Conservation (phyloP, 2,329 filamentous ascomycete species). For the Sporothrix protearum region DNA sequence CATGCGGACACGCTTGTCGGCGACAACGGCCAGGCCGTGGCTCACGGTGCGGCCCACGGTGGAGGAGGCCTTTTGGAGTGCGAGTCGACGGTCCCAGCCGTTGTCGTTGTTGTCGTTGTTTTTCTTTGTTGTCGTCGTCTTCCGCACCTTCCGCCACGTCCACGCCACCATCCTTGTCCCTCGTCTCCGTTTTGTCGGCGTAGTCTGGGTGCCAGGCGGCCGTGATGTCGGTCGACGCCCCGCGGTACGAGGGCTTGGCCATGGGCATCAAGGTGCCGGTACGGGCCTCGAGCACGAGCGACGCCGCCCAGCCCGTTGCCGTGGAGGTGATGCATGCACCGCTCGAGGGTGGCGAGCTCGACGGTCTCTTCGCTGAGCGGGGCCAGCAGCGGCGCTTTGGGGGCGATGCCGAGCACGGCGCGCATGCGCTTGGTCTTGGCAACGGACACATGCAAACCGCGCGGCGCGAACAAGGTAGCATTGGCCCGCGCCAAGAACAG, state of each 20-base stretch:
- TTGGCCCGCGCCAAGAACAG: conserved; percentile 35
- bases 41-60: not conserved
- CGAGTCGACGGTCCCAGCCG: not conserved
- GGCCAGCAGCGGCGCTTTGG: conserved; percentile 28
- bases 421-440: conserved; percentile 31
- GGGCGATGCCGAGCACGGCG: conserved; percentile 29
- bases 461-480: conserved; percentile 34
- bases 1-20: conserved; percentile 32
- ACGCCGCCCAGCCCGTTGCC: conserved; percentile 24
- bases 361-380: conserved; percentile 30
- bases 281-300: conserved; percentile 21
- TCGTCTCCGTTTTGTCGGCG: not conserved
- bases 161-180: not conserved
- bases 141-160: not conserved
- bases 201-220: conserved; percentile 2
- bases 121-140: too few relatives aligned
- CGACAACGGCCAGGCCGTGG: conserved; percentile 30
- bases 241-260: conserved; percentile 2
- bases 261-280: conserved; percentile 16
- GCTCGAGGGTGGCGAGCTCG: conserved; percentile 29
- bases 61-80: not conserved
- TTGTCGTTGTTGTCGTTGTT: too few relatives aligned
- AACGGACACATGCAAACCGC: conserved; percentile 34
- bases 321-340: conserved; percentile 29
- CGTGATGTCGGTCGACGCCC: not conserved